Conservation (phyloP, 148 eudicot genomes). For the Camellia lanceoleosa region DNA sequence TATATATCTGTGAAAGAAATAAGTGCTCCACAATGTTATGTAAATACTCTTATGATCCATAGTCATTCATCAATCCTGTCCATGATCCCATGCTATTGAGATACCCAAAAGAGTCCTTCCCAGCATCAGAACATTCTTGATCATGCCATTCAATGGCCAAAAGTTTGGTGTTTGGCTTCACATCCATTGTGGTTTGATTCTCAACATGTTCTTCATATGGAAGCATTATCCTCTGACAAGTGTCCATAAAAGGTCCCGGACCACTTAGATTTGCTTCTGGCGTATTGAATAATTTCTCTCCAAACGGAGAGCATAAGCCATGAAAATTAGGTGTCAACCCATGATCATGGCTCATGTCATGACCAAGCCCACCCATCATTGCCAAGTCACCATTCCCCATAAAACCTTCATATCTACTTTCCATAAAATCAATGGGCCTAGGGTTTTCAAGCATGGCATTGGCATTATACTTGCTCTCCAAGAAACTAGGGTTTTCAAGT, state of each 20-base stretch:
- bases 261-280: too few species aligned
- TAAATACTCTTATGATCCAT: too few species aligned
- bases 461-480: conserved; percentile 26
- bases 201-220: conserved; percentile 27
- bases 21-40: too few species aligned
- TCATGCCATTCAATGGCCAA: conserved; percentile 82
- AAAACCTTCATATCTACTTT: conserved; percentile 49
- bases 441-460: conserved; percentile 27
- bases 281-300: neutral
- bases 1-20: too few species aligned
- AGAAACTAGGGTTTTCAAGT: conserved; percentile 23
- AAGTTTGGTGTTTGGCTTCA: conserved; percentile 77
- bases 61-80: conserved; percentile 43
- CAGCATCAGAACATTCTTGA: conserved; percentile 40
- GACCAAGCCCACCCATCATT: conserved; percentile 28
- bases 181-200: conserved; percentile 34
- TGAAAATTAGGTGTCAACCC: conserved; percentile 17
- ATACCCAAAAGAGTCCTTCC: conserved; percentile 18
- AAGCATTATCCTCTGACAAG: conserved; percentile 18
- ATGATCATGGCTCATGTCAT: conserved; percentile 13
- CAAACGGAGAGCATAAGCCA: conserved; percentile 30
- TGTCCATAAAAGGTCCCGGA: too few species aligned
- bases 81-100: conserved; percentile 50
- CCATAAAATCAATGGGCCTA: conserved; percentile 64
- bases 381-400: conserved; percentile 39